These are phyloP conservation scores for Akanthomyces lecanii DNA, from an alignment of 2,329 filamentous ascomycete genomes.

Conservation along the genomic window DNA sequence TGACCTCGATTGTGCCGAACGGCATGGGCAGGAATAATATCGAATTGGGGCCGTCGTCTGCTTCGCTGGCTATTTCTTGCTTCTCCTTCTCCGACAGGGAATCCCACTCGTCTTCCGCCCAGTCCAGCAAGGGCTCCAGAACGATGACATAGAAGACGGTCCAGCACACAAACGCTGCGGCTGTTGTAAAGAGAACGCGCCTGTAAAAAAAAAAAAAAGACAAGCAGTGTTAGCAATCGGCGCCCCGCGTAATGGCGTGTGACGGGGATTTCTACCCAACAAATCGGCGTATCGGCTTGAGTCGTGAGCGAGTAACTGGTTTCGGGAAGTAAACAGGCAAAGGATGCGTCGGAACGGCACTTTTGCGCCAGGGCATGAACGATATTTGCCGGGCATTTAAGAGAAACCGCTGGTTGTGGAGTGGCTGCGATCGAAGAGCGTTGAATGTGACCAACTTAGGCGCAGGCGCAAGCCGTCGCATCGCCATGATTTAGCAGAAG, in stretches of 20 bases:
- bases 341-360: conserved; percentile 18
- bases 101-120: conserved; percentile 40
- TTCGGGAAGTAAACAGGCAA: conserved; percentile 34
- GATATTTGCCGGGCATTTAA: conserved; percentile 28
- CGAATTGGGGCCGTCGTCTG: conserved; percentile 41
- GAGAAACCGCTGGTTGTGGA: conserved; percentile 22
- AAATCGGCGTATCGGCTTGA: conserved; percentile 24
- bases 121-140: conserved; percentile 41
- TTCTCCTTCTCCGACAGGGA: conserved; percentile 42
- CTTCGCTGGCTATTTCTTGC: conserved; percentile 36
- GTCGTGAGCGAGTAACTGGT: conserved; percentile 11
- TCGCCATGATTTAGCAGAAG: not conserved
- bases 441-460: conserved; percentile 16
- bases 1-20: conserved; percentile 48
- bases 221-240: not conserved
- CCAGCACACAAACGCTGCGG: conserved; percentile 36
- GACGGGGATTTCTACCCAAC: conserved; percentile 25
- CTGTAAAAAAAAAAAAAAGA: not conserved
- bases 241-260: not conserved
- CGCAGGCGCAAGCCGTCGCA: conserved; percentile 10
- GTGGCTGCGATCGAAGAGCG: conserved; percentile 22
- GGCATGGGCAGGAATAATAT: conserved; percentile 59
- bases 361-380: conserved; percentile 31
- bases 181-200: conserved; percentile 27
- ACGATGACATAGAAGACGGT: conserved; percentile 43